Evolutionary conservation across 305 asterid species (phyloP).

Genomic region (Solanum hybrid): DNA sequence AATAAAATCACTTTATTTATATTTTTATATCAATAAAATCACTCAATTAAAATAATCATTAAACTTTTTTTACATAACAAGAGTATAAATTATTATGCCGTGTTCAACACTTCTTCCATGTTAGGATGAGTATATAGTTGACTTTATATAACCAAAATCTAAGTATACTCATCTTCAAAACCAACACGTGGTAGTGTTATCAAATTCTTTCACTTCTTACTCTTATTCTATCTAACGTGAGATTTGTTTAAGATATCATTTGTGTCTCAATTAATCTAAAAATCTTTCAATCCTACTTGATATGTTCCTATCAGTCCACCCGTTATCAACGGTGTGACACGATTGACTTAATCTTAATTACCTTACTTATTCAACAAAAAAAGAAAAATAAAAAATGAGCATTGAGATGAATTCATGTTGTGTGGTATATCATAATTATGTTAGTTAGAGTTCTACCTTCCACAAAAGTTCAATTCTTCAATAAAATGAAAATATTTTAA

Average conservation of each 20-base stretch:
- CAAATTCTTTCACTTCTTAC: background rate
- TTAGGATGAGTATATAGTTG: background rate
- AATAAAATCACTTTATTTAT: background rate
- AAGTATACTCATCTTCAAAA: background rate
- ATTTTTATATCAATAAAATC: too few species aligned
- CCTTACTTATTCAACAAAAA: background rate
- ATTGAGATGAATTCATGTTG: background rate
- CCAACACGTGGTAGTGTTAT: background rate
- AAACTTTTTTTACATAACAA: background rate
- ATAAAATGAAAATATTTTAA: background rate
- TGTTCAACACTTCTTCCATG: background rate
- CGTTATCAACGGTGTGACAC: background rate
- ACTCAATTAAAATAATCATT: background rate
- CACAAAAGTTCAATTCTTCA: background rate
- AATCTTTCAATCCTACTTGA: background rate
- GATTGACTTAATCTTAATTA: background rate
- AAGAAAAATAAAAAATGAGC: too few species aligned
- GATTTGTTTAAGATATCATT: background rate
- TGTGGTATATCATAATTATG: background rate
- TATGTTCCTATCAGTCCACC: too few species aligned
- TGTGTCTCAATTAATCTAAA: rapidly evolving
- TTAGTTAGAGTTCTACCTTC: background rate
- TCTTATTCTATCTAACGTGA: background rate
- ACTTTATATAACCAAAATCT: background rate
- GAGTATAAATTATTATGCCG: background rate